These are phyloP conservation scores for Fraxinus albicans DNA, from an alignment of 305 asterid genomes.

Conservation along the genomic window DNA sequence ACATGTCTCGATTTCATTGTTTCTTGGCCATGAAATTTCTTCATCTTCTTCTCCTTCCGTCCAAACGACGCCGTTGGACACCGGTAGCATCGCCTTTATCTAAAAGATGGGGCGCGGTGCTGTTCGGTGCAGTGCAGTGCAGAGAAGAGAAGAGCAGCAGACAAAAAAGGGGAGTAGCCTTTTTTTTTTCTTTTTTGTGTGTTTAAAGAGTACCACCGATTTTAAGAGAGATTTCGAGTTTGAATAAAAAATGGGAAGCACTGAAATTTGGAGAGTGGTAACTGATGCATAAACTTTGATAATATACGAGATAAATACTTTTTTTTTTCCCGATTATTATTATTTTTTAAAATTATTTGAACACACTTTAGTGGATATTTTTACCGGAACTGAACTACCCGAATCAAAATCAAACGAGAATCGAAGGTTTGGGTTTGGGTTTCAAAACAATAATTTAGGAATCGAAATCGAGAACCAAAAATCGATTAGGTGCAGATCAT, in stretches of 20 bases:
- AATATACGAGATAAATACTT: not conserved
- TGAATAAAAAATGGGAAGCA: constrained; percentile 18
- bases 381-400: no score
- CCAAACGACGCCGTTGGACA: constrained; percentile 46
- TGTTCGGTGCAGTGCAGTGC: no score
- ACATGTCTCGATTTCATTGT: constrained; percentile 7
- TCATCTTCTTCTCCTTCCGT: constrained; percentile 37
- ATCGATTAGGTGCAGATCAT: no score
- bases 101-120: constrained; percentile 13
- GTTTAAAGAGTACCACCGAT: not conserved
- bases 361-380: not conserved
- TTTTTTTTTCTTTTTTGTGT: not conserved
- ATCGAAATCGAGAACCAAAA: no score
- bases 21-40: constrained; percentile 36
- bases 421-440: no score
- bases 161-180: constrained; percentile 31
- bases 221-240: constrained; percentile 21
- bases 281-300: not conserved
- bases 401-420: no score
- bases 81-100: constrained; percentile 38
- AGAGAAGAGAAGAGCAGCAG: not conserved
- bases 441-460: no score
- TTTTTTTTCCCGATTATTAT: not conserved
- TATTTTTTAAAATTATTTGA: not conserved
- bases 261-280: not conserved